Evolutionary conservation across 179 eudicot species (phyloP).

Genomic region (Sideroxylon spinosum): DNA sequence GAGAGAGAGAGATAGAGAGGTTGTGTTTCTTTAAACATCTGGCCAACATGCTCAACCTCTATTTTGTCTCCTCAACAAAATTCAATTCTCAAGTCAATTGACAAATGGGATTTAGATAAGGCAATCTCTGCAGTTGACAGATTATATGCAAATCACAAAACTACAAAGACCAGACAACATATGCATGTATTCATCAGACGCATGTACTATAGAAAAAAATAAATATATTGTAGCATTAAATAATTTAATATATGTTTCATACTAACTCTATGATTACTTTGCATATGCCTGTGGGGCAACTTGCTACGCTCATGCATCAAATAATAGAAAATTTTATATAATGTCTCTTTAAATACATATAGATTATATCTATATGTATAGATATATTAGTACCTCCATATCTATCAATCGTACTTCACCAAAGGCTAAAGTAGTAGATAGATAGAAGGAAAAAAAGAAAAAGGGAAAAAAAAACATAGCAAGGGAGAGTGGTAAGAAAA

Average conservation of each 20-base stretch:
- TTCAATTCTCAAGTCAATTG: conserved; percentile 39
- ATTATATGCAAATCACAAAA: not conserved
- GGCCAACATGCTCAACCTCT: conserved; percentile 45
- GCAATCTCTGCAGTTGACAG: not conserved
- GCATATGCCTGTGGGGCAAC: conserved; percentile 34
- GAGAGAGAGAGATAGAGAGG: not conserved
- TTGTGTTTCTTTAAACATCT: conserved; percentile 27
- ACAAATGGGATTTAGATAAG: conserved; percentile 17
- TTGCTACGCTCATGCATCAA: conserved; percentile 33
- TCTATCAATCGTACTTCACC: not conserved
- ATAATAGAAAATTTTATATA: conserved; percentile 22
- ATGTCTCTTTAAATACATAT: not conserved
- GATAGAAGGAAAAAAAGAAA: not conserved
- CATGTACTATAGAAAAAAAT: no score
- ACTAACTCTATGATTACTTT: conserved; percentile 21
- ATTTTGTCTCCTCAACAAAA: conserved; percentile 48
- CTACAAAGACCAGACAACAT: no score
- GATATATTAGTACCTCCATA: conserved; percentile 8
- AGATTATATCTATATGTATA: not conserved
- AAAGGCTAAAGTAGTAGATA: not conserved
- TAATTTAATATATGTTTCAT: no score
- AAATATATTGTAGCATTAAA: no score
- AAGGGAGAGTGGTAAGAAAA: conserved; percentile 38
- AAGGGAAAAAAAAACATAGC: conserved; percentile 30
- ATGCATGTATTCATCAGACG: no score